phyloP scores from a whole-genome alignment of 2,329 filamentous ascomycete genomes.

The Trichoderma sp. region DNA sequence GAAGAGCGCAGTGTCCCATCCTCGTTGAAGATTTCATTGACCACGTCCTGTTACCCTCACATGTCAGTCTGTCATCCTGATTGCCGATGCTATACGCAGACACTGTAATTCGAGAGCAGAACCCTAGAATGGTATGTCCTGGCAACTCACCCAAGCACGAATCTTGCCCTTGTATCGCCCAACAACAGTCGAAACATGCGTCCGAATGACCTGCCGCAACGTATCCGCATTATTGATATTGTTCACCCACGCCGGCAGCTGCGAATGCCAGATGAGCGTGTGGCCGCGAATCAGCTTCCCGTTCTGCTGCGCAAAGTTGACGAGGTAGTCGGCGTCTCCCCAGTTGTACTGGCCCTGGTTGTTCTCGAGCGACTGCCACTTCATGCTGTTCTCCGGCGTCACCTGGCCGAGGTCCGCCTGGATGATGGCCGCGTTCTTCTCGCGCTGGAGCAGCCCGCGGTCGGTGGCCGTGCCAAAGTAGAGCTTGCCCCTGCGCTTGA shows the following conservation, averaged over 20 bases:
- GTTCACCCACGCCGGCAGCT: constrained; percentile 10
- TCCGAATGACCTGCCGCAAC: constrained; percentile 13
- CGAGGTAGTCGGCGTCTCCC: constrained; percentile 19
- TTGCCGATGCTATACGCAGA: too few relatives aligned
- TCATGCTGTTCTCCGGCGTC: constrained; percentile 21
- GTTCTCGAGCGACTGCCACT: constrained; percentile 2
- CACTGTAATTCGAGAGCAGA: too few relatives aligned
- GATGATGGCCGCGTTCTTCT: constrained; percentile 10
- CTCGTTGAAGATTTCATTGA: constrained; percentile 16
- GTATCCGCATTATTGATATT: constrained; percentile 16
- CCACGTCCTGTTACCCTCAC: constrained; percentile 2
- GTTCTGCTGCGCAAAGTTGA: constrained; percentile 14
- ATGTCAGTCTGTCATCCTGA: neutral
- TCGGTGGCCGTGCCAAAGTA: constrained; percentile 19
- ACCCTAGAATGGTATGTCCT: too few relatives aligned
- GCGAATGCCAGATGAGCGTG: constrained; percentile 14
- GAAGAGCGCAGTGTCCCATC: constrained; percentile 17
- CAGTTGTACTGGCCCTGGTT: constrained; percentile 8
- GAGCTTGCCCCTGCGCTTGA: constrained; percentile 2
- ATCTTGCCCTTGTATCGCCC: constrained; percentile 17
- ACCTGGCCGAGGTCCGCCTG: constrained; percentile 15
- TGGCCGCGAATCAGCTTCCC: constrained; percentile 12
- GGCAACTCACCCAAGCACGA: constrained; percentile 15
- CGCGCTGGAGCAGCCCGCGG: constrained; percentile 12
- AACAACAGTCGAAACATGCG: constrained; percentile 9